Conservation (phyloP, 176 grass and related monocot species). For the bread wheat (Triticum aestivum) region DNA sequence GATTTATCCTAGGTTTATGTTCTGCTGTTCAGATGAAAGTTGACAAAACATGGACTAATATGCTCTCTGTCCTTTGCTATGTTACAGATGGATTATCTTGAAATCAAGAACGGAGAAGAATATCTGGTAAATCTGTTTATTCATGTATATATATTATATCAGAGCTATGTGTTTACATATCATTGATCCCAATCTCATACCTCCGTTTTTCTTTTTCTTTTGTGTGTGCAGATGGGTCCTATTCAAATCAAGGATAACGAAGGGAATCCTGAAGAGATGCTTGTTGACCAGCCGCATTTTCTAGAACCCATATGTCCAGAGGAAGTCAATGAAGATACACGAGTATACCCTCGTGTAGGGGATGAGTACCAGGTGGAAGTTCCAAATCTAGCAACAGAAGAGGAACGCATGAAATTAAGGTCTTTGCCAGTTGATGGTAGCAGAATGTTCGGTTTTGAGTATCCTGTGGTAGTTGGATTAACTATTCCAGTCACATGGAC, state of each 20-base stretch:
- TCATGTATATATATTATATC: slow-evolving; percentile 15
- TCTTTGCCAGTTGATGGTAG: slow-evolving; percentile 25
- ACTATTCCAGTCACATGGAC: slow-evolving; percentile 64
- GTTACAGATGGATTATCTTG: slow-evolving; percentile 76
- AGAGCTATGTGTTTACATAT: slow-evolving; percentile 14
- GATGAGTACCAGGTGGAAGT: slow-evolving; percentile 79
- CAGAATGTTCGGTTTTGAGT: slow-evolving; percentile 34
- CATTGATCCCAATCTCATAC: slow-evolving; percentile 15
- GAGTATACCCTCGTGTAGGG: slow-evolving; percentile 61
- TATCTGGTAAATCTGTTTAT: slow-evolving; percentile 40
- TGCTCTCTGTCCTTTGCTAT: slow-evolving; percentile 21
- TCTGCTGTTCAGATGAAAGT: slow-evolving; percentile 14
- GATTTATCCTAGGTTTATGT: slow-evolving; percentile 21
- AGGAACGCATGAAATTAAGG: slow-evolving; percentile 32
- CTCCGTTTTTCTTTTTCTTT: neutral
- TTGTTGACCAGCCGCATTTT: slow-evolving; percentile 54
- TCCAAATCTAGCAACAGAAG: slow-evolving; percentile 47
- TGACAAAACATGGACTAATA: slow-evolving; percentile 21
- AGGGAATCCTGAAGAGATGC: slow-evolving; percentile 45
- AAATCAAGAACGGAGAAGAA: slow-evolving; percentile 56
- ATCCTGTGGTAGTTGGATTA: slow-evolving; percentile 51
- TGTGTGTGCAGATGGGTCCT: slow-evolving; percentile 55
- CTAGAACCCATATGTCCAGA: slow-evolving; percentile 48
- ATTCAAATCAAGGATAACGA: slow-evolving; percentile 57
- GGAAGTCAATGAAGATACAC: slow-evolving; percentile 66